Conservation (phyloP, 176 grass and related monocot species). For the Cymbopogon citratus region DNA sequence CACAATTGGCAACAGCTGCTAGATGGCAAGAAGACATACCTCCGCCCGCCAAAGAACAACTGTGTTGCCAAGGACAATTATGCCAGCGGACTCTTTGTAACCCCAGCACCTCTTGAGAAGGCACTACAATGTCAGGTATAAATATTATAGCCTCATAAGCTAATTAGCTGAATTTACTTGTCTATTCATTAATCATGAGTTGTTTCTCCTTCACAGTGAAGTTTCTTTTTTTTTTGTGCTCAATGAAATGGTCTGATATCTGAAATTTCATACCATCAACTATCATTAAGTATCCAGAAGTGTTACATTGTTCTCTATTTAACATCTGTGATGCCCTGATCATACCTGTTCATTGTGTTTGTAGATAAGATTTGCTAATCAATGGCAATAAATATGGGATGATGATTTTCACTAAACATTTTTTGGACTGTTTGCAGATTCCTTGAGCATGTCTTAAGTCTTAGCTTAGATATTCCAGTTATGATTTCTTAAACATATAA, state of each 20-base stretch:
- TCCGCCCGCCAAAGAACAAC: not conserved
- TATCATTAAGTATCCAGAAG: no score
- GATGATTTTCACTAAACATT: no score
- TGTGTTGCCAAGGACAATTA: not conserved
- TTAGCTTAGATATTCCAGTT: not conserved
- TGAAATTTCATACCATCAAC: no score
- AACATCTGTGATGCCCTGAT: not conserved
- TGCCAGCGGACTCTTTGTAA: not conserved
- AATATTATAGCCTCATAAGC: no score
- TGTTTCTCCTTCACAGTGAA: no score
- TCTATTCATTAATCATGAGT: no score
- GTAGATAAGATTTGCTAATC: not conserved
- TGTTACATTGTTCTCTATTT: not conserved
- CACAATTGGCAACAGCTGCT: not conserved
- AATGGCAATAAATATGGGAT: not conserved
- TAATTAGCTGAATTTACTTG: no score
- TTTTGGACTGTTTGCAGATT: not conserved
- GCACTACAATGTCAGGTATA: not conserved
- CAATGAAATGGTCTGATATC: no score
- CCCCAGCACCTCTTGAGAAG: not conserved
- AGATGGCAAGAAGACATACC: conserved; percentile 1
- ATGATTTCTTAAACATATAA: not conserved
- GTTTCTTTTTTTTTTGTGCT: no score
- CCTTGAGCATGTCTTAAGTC: no score
- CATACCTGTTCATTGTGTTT: not conserved